These are phyloP conservation scores for Friedmanniomyces endolithicus DNA, from an alignment of 495 filamentous ascomycete genomes.

Conservation along the genomic window DNA sequence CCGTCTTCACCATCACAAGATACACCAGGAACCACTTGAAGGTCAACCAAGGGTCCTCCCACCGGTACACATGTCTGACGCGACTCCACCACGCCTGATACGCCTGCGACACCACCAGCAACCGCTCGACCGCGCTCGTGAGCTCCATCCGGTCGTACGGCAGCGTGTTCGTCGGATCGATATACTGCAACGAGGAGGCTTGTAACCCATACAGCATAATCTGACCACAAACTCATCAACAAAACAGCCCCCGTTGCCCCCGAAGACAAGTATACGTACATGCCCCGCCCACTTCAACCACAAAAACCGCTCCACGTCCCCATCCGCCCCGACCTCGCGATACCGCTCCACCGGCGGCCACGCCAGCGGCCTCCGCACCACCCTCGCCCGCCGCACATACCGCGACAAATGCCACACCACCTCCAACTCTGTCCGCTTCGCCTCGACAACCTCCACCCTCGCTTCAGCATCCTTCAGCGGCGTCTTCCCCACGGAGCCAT, in stretches of 20 bases:
- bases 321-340: slow-evolving; percentile 10
- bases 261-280: slow-evolving; percentile 12
- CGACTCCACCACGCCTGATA: slow-evolving; percentile 24
- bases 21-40: slow-evolving; percentile 19
- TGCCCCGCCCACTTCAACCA: slow-evolving; percentile 21
- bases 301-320: slow-evolving; percentile 10
- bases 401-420: slow-evolving; percentile 18
- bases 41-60: slow-evolving; percentile 24
- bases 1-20: slow-evolving; percentile 16
- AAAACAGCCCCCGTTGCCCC: background rate
- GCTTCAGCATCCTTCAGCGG: background rate
- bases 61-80: slow-evolving; percentile 21
- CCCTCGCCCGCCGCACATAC: slow-evolving; percentile 18
- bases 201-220: slow-evolving; percentile 19
- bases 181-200: slow-evolving; percentile 17
- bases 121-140: slow-evolving; percentile 14
- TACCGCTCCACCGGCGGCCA: slow-evolving; percentile 12
- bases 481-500: too few species aligned
- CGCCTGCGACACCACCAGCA: slow-evolving; percentile 22
- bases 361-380: slow-evolving; percentile 2
- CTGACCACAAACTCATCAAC: background rate
- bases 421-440: slow-evolving; percentile 11
- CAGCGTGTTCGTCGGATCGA: slow-evolving; percentile 18
- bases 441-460: slow-evolving; percentile 14
- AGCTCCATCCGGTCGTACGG: slow-evolving; percentile 21